Conservation (phyloP, 306 rosid genomes). For the Cucurbita pepo region DNA sequence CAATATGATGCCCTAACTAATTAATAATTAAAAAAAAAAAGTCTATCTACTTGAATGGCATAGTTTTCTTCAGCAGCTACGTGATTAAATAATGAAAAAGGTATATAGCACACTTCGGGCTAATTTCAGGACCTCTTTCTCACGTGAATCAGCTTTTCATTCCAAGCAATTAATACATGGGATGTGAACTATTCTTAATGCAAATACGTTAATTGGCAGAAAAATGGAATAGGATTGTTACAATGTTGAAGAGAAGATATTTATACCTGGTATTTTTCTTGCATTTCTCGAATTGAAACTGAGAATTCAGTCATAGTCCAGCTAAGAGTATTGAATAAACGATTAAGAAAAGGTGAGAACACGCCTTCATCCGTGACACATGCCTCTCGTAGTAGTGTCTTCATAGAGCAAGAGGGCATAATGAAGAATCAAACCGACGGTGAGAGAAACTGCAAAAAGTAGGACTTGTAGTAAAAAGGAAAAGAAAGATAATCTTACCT, state of each 20-base stretch:
- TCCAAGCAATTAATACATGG: background rate
- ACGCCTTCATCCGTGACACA: constrained; percentile 57
- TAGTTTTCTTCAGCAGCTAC: background rate
- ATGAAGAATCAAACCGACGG: background rate
- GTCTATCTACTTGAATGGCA: background rate
- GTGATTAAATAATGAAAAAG: background rate
- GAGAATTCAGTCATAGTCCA: constrained; percentile 99
- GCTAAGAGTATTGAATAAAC: constrained; percentile 85
- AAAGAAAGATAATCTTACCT: constrained; percentile 25
- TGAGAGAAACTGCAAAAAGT: constrained; percentile 12
- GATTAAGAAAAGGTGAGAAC: constrained; percentile 91
- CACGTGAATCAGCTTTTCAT: background rate
- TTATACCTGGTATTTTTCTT: constrained; percentile 73
- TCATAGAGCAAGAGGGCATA: constrained; percentile 18
- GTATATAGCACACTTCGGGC: background rate
- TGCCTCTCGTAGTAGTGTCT: constrained; percentile 74
- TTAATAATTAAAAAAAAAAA: background rate
- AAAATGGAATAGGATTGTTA: background rate
- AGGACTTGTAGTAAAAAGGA: background rate
- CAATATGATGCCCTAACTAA: background rate
- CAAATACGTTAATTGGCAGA: background rate
- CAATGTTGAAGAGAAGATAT: background rate
- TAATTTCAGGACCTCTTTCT: background rate
- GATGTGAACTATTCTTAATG: background rate
- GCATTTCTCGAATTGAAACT: constrained; percentile 88